phyloP scores from a whole-genome alignment of 2,329 filamentous ascomycete species.

The Fusarium multiceps region DNA sequence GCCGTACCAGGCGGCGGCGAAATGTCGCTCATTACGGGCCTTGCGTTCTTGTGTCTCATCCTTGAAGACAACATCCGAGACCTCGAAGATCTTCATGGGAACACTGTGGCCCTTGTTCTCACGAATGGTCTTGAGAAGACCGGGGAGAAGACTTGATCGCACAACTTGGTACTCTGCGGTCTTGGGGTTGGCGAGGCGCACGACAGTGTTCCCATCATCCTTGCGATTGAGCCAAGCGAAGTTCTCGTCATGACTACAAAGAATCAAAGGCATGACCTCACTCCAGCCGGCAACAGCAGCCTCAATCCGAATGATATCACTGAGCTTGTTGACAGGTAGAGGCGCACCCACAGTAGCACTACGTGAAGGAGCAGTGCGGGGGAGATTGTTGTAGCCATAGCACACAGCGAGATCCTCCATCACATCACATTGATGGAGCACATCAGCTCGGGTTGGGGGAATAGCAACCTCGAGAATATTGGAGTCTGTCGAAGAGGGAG shows the following conservation, averaged over 20 bases:
- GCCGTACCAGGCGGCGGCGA: constrained; percentile 95
- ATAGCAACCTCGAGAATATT: constrained; percentile 84
- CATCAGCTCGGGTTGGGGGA: constrained; percentile 90
- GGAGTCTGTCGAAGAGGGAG: constrained; percentile 74
- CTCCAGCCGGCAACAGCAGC: constrained; percentile 95
- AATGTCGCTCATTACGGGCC: constrained; percentile 92
- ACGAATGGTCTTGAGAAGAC: constrained; percentile 90
- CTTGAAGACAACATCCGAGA: constrained; percentile 92
- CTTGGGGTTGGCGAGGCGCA: constrained; percentile 92
- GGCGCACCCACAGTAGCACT: constrained; percentile 88
- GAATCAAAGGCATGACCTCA: constrained; percentile 94
- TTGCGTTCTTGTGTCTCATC: constrained; percentile 84
- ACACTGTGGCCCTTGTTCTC: constrained; percentile 92
- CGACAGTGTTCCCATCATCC: constrained; percentile 84
- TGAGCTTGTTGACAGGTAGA: constrained; percentile 91
- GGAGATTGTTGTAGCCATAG: constrained; percentile 97
- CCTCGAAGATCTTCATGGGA: constrained; percentile 93
- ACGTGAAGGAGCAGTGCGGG: constrained; percentile 86
- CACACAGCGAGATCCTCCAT: constrained; percentile 99
- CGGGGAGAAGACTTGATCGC: constrained; percentile 85
- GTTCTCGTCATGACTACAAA: constrained; percentile 98
- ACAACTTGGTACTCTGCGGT: constrained; percentile 94
- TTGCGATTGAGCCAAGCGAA: constrained; percentile 93
- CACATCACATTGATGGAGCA: constrained; percentile 95
- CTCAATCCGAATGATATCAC: constrained; percentile 89